These are phyloP conservation scores for Boletellus deceptivus DNA, from an alignment of 1,284 basidiomycete genomes.

Conservation along the genomic window DNA sequence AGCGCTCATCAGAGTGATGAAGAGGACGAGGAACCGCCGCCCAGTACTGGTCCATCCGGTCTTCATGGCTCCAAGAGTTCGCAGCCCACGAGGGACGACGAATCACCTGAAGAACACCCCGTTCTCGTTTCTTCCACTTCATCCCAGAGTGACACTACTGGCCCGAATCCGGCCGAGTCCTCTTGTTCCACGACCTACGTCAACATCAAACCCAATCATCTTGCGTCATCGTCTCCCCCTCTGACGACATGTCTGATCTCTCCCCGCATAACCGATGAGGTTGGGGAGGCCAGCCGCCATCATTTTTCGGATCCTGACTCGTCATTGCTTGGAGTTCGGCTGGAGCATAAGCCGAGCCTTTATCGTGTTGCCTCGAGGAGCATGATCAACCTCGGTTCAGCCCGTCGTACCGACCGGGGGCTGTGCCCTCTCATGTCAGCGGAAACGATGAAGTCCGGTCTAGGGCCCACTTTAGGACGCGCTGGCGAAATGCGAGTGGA, in stretches of 20 bases:
- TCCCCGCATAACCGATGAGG: constrained; percentile 5
- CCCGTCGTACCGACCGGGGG: constrained; percentile 23
- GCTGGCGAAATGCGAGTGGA: constrained; percentile 14
- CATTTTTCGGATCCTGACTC: constrained; percentile 4
- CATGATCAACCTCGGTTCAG: constrained; percentile 38
- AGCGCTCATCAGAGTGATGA: constrained; percentile 37
- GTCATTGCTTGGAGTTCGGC: constrained; percentile 4
- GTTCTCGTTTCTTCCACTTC: constrained; percentile 3
- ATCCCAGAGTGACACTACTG: constrained; percentile 3
- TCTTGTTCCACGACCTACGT: constrained; percentile 26
- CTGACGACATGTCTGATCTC: constrained; percentile 17
- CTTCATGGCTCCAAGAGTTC: constrained; percentile 8
- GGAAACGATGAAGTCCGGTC: constrained; percentile 14
- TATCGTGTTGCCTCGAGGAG: constrained; percentile 47
- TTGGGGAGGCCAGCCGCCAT: constrained; percentile 1
- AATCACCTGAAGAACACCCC: not conserved
- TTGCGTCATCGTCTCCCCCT: constrained; percentile 12
- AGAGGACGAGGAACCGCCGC: constrained; percentile 25
- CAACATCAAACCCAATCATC: constrained; percentile 3
- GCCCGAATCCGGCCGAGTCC: constrained; percentile 25
- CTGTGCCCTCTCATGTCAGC: constrained; percentile 8
- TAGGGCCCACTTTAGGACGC: constrained; percentile 13
- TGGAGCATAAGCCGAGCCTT: constrained; percentile 27
- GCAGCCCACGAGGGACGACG: constrained; percentile 14
- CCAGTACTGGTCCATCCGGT: constrained; percentile 22